phyloP scores from a whole-genome alignment of 2,329 filamentous ascomycete genomes.

The Aspergillaceae sp. region DNA sequence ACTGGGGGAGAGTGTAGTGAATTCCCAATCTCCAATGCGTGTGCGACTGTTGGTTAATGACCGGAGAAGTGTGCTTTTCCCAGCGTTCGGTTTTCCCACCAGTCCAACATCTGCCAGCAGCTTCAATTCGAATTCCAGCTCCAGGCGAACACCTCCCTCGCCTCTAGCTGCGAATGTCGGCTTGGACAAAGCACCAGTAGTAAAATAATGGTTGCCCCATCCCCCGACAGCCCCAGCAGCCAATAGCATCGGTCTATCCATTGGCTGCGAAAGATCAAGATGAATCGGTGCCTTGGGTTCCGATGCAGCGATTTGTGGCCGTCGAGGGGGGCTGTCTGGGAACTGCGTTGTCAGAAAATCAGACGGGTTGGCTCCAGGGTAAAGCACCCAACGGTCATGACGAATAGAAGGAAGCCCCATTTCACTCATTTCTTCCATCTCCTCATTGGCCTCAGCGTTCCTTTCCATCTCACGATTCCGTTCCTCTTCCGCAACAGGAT shows the following conservation, averaged over 20 bases:
- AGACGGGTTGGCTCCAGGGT: constrained; percentile 70
- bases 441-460: constrained; percentile 25
- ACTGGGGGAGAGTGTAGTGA: constrained; percentile 89
- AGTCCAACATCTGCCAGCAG: constrained; percentile 90
- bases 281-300: constrained; percentile 66
- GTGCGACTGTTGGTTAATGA: constrained; percentile 82
- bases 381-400: constrained; percentile 74
- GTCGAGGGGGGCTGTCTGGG: constrained; percentile 48
- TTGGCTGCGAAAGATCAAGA: constrained; percentile 65
- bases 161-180: constrained; percentile 87
- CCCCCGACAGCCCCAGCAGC: constrained; percentile 83
- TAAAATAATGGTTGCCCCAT: constrained; percentile 87
- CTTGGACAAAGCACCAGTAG: constrained; percentile 61
- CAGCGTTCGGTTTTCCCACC: constrained; percentile 90
- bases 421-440: constrained; percentile 24
- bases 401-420: constrained; percentile 35
- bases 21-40: constrained; percentile 88
- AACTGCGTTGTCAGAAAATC: constrained; percentile 54
- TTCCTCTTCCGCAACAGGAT: constrained; percentile 66
- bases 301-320: constrained; percentile 51
- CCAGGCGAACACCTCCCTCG: constrained; percentile 67
- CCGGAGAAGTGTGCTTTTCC: constrained; percentile 85
- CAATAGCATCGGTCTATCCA: constrained; percentile 74
- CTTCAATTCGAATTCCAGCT: constrained; percentile 83
- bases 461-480: constrained; percentile 46